Conservation (phyloP, 2,329 filamentous ascomycete species). For the Epichloe glyceriae region DNA sequence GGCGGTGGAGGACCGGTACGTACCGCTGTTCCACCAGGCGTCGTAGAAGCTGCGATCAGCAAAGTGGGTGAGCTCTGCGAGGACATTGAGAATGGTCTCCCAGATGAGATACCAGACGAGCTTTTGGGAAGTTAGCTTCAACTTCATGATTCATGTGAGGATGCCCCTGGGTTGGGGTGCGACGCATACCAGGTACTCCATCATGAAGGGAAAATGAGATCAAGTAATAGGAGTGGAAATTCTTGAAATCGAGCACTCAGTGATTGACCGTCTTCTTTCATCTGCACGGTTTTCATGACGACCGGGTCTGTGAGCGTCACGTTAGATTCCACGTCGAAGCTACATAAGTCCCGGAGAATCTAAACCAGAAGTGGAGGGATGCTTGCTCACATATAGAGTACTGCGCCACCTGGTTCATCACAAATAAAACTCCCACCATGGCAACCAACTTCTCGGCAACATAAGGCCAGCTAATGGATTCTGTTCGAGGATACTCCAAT, state of each 20-base stretch:
- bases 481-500: slow-evolving; percentile 57
- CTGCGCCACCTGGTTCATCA: slow-evolving; percentile 70
- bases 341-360: neutral
- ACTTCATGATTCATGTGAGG: too few relatives aligned
- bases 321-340: slow-evolving; percentile 4
- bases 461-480: slow-evolving; percentile 60
- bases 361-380: too few relatives aligned
- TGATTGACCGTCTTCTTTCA: slow-evolving; percentile 54
- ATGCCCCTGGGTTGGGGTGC: too few relatives aligned
- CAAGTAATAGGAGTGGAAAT: slow-evolving; percentile 63
- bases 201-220: slow-evolving; percentile 65
- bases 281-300: slow-evolving; percentile 50
- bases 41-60: slow-evolving; percentile 63
- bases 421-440: slow-evolving; percentile 58
- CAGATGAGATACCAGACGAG: slow-evolving; percentile 73
- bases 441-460: slow-evolving; percentile 59
- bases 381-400: slow-evolving; percentile 47
- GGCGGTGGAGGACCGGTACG: slow-evolving; percentile 4
- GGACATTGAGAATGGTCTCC: slow-evolving; percentile 60
- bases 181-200: slow-evolving; percentile 50
- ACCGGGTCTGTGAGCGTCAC: slow-evolving; percentile 40
- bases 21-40: slow-evolving; percentile 50
- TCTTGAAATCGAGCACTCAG: slow-evolving; percentile 47
- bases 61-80: slow-evolving; percentile 65
- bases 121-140: neutral